Base-by-base conservation (phyloP, 106 monocot species). In the Cymbidium sinense region DNA sequence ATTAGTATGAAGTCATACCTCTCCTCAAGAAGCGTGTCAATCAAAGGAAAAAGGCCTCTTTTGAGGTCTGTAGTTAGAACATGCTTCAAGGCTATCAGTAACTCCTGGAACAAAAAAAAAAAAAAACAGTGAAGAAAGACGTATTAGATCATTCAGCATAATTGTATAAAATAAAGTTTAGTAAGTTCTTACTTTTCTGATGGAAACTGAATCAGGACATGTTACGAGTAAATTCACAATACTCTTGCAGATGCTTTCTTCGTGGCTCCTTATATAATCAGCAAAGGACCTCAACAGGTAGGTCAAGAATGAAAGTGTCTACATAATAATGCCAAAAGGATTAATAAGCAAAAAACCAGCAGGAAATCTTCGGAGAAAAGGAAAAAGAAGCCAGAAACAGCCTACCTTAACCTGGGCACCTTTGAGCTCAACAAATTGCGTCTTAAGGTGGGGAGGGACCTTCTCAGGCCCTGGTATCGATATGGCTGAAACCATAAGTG, bases 141-240 rank as follows among this genome's bases (percentile, higher is more conserved):
- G 3, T 20, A 21, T 67, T 2, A 75, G 69, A 27, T 25, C 52
- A 50, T 20, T 23, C 27, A 25, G 25, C 43, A 25, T 19, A 2
- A n/a, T 74, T 44, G 74, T 19, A 2, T 74, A 43, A 79, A 19
- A 47, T 33, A 67, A 67, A 36, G 6, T 67, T 30, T 25, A 50
- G 58, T 20, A 34, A 69, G 1, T 25, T 21, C 83, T 70, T 62
- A 91, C 96, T 92, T 92, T 99, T 79, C 99, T 87, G 50, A 95
- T 95, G 31, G 94, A 90, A 65, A 95, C 89, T 34, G 99, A 90
- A 72, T 99, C 99, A n/a, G 99, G 99, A 64, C 99, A 99, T 18
- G 94, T 95, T 61, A 99, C 94, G 76, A 99, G 92, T 88, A 99
- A 85, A 82, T 90, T 99, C 19, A 99, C 99, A 76, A 99, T 95